A percentile compares a stretch with the other conserved stretches of the same genome.
Conservation (phyloP, 129 eudicot genomes). For the Heracleum sosnowskyi region DNA sequence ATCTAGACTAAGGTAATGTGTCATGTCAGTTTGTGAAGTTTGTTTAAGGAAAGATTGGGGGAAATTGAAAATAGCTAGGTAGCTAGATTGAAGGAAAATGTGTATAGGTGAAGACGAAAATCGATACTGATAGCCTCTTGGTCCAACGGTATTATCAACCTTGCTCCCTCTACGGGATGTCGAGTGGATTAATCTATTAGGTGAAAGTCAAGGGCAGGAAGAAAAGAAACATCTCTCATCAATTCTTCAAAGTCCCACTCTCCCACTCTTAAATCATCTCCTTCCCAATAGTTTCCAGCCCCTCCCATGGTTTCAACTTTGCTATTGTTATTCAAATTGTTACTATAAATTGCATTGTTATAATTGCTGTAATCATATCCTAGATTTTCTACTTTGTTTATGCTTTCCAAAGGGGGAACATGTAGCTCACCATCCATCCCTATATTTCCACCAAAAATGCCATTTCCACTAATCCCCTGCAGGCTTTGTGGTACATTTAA, state of each 20-base stretch:
- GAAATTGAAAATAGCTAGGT: not conserved
- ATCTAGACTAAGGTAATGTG: not conserved
- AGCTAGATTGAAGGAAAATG: not conserved
- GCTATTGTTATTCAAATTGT: constrained; percentile 28
- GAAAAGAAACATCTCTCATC: constrained; percentile 60
- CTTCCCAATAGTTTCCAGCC: constrained; percentile 51
- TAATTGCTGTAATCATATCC: constrained; percentile 23
- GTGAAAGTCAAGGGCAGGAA: constrained; percentile 60
- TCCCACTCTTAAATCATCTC: constrained; percentile 52
- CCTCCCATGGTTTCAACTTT: constrained; percentile 35
- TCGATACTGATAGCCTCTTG: too few relatives aligned
- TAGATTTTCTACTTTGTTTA: constrained; percentile 28
- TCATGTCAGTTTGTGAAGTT: not conserved
- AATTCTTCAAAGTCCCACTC: constrained; percentile 93
- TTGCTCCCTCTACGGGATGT: too few relatives aligned
- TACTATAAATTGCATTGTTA: constrained; percentile 23
- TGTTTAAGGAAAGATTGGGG: not conserved
- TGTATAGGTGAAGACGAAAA: not conserved
- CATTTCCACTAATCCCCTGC: constrained; percentile 9
- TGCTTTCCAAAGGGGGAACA: constrained; percentile 49
- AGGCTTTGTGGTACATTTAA: constrained; percentile 28
- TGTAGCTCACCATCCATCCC: constrained; percentile 43
- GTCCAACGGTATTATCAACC: too few relatives aligned
- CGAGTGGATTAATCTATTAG: constrained; percentile 3
- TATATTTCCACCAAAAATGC: constrained; percentile 47